Conservation (phyloP, 371 early-diverging fungal species). For the Massospora cicadina region DNA sequence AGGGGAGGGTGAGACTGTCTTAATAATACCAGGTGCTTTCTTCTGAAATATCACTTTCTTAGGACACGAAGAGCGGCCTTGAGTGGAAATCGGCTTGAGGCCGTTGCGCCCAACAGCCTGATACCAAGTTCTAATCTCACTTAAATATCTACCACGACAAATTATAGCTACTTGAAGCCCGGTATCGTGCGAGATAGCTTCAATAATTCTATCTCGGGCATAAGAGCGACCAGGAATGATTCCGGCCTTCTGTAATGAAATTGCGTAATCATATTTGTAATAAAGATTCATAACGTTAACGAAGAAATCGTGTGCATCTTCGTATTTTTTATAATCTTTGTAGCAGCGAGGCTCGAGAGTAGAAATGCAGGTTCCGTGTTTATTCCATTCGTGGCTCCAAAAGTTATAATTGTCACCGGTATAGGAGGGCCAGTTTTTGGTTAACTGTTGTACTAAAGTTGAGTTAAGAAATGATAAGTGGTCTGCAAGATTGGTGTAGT, state of each 20-base stretch:
- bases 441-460: constrained; percentile 29
- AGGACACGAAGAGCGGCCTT: not conserved
- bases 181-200: constrained; percentile 26
- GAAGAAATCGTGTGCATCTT: constrained; percentile 44
- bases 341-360: constrained; percentile 43
- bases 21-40: too few relatives aligned
- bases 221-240: constrained; percentile 35
- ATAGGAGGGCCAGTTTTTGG: constrained; percentile 54
- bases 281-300: constrained; percentile 27
- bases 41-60: not conserved
- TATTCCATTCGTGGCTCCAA: constrained; percentile 54
- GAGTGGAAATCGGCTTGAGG: not conserved
- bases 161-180: constrained; percentile 26
- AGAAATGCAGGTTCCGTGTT: constrained; percentile 64
- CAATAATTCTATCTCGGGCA: constrained; percentile 20
- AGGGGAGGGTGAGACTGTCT: too few relatives aligned
- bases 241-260: constrained; percentile 26
- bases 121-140: constrained; percentile 21
- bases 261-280: constrained; percentile 34
- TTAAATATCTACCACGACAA: constrained; percentile 21
- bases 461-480: constrained; percentile 5
- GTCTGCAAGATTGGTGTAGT: constrained; percentile 15
- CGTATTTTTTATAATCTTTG: constrained; percentile 15
- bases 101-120: constrained; percentile 16
- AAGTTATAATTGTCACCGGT: constrained; percentile 27